Percentiles rank a stretch among this genome's conserved stretches.
Conservation (phyloP, 148 eudicot genomes). For the Dysphania ambrosioides region DNA sequence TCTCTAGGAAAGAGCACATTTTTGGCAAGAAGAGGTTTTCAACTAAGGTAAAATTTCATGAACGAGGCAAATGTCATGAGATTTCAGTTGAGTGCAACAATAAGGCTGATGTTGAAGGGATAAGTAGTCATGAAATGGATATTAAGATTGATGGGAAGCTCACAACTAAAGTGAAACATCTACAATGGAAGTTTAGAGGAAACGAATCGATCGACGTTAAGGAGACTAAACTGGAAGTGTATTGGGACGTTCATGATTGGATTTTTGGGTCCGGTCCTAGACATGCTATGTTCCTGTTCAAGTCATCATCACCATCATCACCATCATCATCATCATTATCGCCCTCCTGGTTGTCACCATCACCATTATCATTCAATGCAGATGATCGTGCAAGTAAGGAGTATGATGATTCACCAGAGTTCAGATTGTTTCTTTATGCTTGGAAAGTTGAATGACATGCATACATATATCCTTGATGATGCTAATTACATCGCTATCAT, state of each 20-base stretch:
- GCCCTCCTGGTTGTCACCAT: no score
- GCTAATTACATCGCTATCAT: not conserved
- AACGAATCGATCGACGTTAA: slow-evolving; percentile 55
- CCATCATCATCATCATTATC: slow-evolving; percentile 8
- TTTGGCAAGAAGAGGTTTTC: slow-evolving; percentile 70
- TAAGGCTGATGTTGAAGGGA: slow-evolving; percentile 8
- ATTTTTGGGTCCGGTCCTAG: slow-evolving; percentile 75
- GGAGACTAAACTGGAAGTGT: slow-evolving; percentile 62
- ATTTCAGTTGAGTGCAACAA: slow-evolving; percentile 69
- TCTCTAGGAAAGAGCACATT: slow-evolving; percentile 77
- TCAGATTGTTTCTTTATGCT: slow-evolving; percentile 82
- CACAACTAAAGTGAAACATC: slow-evolving; percentile 64
- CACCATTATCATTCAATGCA: slow-evolving; percentile 28
- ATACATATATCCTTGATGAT: not conserved
- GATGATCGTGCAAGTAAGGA: slow-evolving; percentile 31
- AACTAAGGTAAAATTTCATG: slow-evolving; percentile 65
- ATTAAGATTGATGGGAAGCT: slow-evolving; percentile 65
- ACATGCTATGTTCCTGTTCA: slow-evolving; percentile 80
- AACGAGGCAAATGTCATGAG: slow-evolving; percentile 69
- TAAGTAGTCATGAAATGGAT: slow-evolving; percentile 74
- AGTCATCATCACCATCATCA: slow-evolving; percentile 36
- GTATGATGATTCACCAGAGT: slow-evolving; percentile 45
- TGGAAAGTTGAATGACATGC: slow-evolving; percentile 93
- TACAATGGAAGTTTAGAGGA: slow-evolving; percentile 94
- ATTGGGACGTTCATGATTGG: slow-evolving; percentile 98